A percentile compares a stretch with the other conserved stretches of the same genome.
These are phyloP conservation scores for Colletotrichum lindemuthianum DNA, from an alignment of 2,329 filamentous ascomycete genomes.

Conservation along the genomic window DNA sequence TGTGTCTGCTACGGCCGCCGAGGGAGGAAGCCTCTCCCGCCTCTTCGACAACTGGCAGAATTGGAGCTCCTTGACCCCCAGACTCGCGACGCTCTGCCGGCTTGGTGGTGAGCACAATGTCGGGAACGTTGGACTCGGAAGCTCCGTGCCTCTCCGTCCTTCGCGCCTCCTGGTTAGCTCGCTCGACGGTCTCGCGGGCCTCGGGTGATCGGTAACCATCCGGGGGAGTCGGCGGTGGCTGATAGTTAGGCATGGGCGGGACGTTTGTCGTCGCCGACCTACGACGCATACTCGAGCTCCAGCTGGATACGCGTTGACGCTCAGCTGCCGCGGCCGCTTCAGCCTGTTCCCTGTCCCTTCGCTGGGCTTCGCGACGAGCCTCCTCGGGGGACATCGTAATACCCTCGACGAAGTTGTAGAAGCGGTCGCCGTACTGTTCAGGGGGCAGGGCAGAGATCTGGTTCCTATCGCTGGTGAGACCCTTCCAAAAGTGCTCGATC, in stretches of 20 bases:
- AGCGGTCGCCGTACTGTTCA: constrained; percentile 90
- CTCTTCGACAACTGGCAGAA: constrained; percentile 88
- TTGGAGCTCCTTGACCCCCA: constrained; percentile 61
- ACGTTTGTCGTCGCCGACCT: constrained; percentile 42
- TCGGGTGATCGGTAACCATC: constrained; percentile 47
- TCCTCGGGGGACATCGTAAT: constrained; percentile 93
- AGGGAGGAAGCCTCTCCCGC: constrained; percentile 80
- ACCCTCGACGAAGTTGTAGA: constrained; percentile 89
- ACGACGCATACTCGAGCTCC: constrained; percentile 48
- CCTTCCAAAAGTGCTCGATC: constrained; percentile 97
- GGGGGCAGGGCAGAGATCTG: constrained; percentile 95
- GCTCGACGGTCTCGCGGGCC: constrained; percentile 52
- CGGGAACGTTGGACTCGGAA: constrained; percentile 64
- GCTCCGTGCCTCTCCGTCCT: constrained; percentile 46
- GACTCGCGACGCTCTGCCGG: constrained; percentile 62
- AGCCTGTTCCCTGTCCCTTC: constrained; percentile 70
- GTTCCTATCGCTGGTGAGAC: constrained; percentile 81
- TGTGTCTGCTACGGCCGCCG: constrained; percentile 66
- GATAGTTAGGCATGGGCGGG: constrained; percentile 58
- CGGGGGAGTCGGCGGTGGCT: constrained; percentile 55
- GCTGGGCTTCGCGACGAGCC: constrained; percentile 71
- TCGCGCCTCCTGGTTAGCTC: constrained; percentile 50
- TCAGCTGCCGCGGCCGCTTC: constrained; percentile 47
- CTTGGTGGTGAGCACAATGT: constrained; percentile 63
- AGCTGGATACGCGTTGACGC: constrained; percentile 49